Conservation (phyloP, 1,284 basidiomycete species). For the Neolentinus lepideus region DNA sequence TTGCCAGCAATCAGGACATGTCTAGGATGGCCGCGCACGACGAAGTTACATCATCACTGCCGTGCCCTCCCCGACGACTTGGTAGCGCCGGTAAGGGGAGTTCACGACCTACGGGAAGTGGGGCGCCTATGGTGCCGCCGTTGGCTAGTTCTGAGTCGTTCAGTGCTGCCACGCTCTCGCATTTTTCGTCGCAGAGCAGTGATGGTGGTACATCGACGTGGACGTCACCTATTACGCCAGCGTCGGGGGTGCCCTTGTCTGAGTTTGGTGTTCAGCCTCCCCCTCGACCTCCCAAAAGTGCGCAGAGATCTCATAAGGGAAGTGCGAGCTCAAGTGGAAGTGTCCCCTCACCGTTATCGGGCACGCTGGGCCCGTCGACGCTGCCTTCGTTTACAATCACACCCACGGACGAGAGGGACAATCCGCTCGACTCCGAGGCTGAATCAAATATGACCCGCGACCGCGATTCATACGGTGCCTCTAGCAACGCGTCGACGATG, state of each 20-base stretch:
- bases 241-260: not conserved
- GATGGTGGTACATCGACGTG: not conserved
- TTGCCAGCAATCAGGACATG: not conserved
- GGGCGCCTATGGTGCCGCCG: not conserved
- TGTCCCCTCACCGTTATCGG: conserved; percentile 11
- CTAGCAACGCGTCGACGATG: conserved; percentile 24
- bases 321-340: not conserved
- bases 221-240: not conserved
- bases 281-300: conserved; percentile 16
- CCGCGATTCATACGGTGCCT: conserved; percentile 16
- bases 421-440: not conserved
- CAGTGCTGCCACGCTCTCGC: not conserved
- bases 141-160: not conserved
- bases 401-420: not conserved
- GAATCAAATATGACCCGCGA: not conserved
- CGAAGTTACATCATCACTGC: not conserved
- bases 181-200: conserved; percentile 2
- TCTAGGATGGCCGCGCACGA: not conserved
- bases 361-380: not conserved
- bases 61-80: not conserved
- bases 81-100: conserved; percentile 21
- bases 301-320: conserved; percentile 6
- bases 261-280: conserved; percentile 7
- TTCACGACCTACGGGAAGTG: conserved; percentile 7
- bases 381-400: conserved; percentile 1